Evolutionary conservation across 495 filamentous ascomycete species (phyloP).

Genomic region (Talaromyces liani): DNA sequence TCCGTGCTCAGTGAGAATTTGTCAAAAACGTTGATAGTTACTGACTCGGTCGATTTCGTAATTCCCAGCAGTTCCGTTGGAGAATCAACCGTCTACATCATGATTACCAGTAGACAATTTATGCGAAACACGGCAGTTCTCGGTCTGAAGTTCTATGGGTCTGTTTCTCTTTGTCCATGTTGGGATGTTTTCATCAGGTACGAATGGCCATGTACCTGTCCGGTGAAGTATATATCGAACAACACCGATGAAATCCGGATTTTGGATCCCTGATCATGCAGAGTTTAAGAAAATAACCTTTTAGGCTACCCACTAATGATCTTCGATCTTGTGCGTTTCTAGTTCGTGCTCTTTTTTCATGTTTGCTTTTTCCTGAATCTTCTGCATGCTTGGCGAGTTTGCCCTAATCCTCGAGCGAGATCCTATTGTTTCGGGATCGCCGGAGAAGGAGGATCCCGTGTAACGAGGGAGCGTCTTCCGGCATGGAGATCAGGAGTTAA

Average conservation of each 20-base stretch:
- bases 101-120: not conserved
- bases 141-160: not conserved
- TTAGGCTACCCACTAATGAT: not conserved
- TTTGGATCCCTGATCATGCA: not conserved
- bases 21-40: not conserved
- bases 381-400: not conserved
- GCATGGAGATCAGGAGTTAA: not conserved
- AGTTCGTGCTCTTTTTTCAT: not conserved
- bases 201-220: not conserved
- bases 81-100: not conserved
- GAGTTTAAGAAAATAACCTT: not conserved
- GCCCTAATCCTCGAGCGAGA: not conserved
- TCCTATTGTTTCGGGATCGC: not conserved
- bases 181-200: not conserved
- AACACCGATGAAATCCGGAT: not conserved
- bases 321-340: not conserved
- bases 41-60: not conserved
- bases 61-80: not conserved
- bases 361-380: not conserved
- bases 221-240: not conserved
- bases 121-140: not conserved
- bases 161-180: not conserved
- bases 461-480: slow-evolving; percentile 1
- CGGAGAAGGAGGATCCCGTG: not conserved
- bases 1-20: not conserved